Base-by-base conservation (phyloP, 345 rosid species). In the Lepidium sativum region DNA sequence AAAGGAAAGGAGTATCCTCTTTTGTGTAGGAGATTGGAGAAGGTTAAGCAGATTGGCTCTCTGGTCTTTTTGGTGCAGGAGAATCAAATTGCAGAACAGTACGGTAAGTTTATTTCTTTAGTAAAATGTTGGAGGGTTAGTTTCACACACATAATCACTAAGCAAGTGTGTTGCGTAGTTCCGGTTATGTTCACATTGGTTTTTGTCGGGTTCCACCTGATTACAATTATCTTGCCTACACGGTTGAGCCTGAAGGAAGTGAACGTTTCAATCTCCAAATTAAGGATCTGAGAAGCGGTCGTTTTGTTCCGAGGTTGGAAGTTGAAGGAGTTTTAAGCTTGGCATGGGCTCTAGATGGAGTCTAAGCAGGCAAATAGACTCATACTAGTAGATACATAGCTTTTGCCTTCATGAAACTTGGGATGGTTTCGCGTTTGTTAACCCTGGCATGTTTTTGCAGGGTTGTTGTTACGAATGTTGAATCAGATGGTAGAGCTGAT, bases 141-240 rank as follows among this genome's bases (percentile, higher is more conserved):
- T 43, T 16, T 13, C 0, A 16, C 47, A 55, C 9, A 43, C 2
- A 13, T 9, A 3, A 9, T 35, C 5, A 12, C 14, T 69, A 11
- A 50, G 70, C 14, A 39, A 18, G 25, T 59, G 43, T 43, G 34
- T 5, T 23, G 45, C 49, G 49, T 21, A 20, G 45, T 73, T 57
- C 72, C 87, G 98, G 98, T 67, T 87, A 89, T 69, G 95, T 92
- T 47, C 89, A 92, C 49, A 79, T 89, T 48, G 96, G 96, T 34
- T 68, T 84, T 58, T 92, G 98, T 72, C 84, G 95, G 23, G 81
- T 92, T 79, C 89, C 98, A 48, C 95, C 92, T 2, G 85, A 89
- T 71, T 96, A 92, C 29, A 84, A 80, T 58, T 81, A 79, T 80
- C 84, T 92, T 4, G 98, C 98, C 4, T 92, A 89, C 61, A 85